Base-by-base conservation (phyloP, 495 filamentous ascomycete species). In the Friedmanniomyces endolithicus region DNA sequence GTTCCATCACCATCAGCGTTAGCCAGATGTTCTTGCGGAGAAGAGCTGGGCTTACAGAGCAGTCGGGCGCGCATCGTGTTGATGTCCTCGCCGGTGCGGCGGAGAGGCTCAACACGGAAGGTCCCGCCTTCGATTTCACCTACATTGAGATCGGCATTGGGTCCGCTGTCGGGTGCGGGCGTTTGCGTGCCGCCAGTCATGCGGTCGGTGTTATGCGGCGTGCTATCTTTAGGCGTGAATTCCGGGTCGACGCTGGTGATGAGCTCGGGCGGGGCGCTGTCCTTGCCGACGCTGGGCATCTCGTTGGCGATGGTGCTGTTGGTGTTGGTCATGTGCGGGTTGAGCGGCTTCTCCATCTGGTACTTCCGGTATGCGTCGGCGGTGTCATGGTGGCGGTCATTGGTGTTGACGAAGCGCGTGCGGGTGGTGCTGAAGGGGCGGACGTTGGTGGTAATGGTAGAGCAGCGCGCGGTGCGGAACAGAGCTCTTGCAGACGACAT, bases 81-180 rank as follows among this genome's bases (percentile, higher is more conserved):
- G 4, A 73, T 71, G 72, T 90, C 85, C 69, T 98, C 92, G 48
- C 87, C 88, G 6, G 71, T 74, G 39, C 92, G 75, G 52, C 85
- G 77, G 53, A 96, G 68, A 3, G 92, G 94, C 76, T 95, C 88
- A 64, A 98, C 80, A 64, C 82, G 86, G 72, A 97, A 94, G 25
- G 77, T 82, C 43, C 82, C 88, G 61, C 88, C 87, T 59, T 92
- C 80, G 69, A 97, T 82, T 74, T 96, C 90, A 54, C 92, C 92
- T 55, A 97, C 89, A 2, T 72, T 85, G 48, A 97, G 76, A 54
- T 96, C 92, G n/a, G 73, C 68, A 56, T 72, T 70, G 53, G 73
- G 71, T 49, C 75, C 77, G 7, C 64, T 57, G 0, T 75, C 72
- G 4, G 66, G 70, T 14, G 53, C 62, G n/a, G 61, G 59, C 44